Percentiles rank a stretch among this genome's conserved stretches.
phyloP scores from a whole-genome alignment of 306 rosid species.

The Casuarina glauca region DNA sequence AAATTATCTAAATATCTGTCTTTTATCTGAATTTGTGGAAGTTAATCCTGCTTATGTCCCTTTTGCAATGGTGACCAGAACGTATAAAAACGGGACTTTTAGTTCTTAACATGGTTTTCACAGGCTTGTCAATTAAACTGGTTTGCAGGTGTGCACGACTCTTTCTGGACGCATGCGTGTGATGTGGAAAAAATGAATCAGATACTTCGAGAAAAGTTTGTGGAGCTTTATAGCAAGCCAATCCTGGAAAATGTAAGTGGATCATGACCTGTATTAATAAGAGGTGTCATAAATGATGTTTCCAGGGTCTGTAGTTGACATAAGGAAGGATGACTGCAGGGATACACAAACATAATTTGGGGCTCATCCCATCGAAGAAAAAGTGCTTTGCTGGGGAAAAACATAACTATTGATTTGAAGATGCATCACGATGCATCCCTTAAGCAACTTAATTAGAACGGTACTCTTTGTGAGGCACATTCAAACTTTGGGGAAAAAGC shows the following conservation, averaged over 20 bases:
- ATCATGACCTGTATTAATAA: background rate
- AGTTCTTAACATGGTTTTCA: background rate
- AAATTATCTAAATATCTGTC: background rate
- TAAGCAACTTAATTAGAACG: background rate
- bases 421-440: background rate
- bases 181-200: constrained; percentile 73
- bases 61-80: background rate
- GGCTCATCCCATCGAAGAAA: background rate
- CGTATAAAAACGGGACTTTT: background rate
- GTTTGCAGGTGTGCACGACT: constrained; percentile 82
- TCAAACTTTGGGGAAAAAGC: background rate
- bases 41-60: constrained; percentile 3
- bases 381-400: background rate
- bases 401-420: background rate
- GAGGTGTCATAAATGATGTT: background rate
- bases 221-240: constrained; percentile 79
- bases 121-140: constrained; percentile 20
- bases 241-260: constrained; percentile 58
- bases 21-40: constrained; percentile 1
- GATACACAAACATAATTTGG: background rate
- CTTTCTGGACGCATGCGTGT: constrained; percentile 90
- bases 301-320: background rate
- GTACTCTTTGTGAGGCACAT: background rate
- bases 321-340: background rate
- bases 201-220: constrained; percentile 70